A percentile compares a stretch with the other conserved stretches of the same genome.
Conservation (phyloP, 2,329 filamentous ascomycete species). For the Cercospora sesami region DNA sequence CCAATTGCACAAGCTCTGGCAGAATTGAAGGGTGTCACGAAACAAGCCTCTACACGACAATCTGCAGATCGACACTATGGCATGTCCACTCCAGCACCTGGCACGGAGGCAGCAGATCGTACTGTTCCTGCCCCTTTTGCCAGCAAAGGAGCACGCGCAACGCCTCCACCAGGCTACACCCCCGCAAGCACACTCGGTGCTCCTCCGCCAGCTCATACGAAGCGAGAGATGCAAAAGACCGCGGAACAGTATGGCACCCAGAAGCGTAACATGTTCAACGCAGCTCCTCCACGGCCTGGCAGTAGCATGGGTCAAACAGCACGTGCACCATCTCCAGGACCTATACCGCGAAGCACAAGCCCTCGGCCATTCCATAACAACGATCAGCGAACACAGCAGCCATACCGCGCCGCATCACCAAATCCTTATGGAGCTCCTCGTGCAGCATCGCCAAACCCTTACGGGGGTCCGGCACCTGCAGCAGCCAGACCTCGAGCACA, state of each 20-base stretch:
- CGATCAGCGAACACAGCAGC: constrained; percentile 21
- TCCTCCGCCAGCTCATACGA: constrained; percentile 87
- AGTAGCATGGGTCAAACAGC: constrained; percentile 36
- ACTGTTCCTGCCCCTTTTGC: constrained; percentile 49
- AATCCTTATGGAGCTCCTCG: constrained; percentile 58
- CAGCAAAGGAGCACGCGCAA: constrained; percentile 57
- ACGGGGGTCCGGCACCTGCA: constrained; percentile 43
- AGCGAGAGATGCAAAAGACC: constrained; percentile 91
- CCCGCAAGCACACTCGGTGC: constrained; percentile 78
- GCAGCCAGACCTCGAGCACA: constrained; percentile 40
- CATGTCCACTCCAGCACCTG: constrained; percentile 73
- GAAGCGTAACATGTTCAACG: constrained; percentile 73
- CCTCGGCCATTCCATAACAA: constrained; percentile 59
- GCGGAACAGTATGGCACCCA: constrained; percentile 85
- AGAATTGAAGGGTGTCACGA: constrained; percentile 83
- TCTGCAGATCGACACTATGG: constrained; percentile 96
- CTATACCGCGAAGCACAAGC: constrained; percentile 54
- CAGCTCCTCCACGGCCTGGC: constrained; percentile 34
- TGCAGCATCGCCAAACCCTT: constrained; percentile 47
- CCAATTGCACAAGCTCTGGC: constrained; percentile 91
- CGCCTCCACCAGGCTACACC: constrained; percentile 86
- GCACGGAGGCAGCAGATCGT: constrained; percentile 46
- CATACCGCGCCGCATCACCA: constrained; percentile 56
- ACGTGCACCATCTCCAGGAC: constrained; percentile 64
- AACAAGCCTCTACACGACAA: constrained; percentile 77